Base-by-base conservation (phyloP, 208 protist genomes). In the Borovskyia barvae region DNA sequence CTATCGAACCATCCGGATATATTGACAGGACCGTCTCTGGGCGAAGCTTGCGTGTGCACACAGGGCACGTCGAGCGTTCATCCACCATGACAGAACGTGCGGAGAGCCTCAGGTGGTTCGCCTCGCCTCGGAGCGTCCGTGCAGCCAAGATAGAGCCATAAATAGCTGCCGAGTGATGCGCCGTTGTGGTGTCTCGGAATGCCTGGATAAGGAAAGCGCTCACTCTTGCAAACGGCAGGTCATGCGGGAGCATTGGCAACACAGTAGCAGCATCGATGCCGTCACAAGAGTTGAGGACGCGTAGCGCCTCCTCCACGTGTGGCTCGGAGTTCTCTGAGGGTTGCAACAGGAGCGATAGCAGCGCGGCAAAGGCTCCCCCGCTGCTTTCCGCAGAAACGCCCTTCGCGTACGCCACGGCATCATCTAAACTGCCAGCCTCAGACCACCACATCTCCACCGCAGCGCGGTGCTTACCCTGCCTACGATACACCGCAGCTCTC, bases 171-270 rank as follows among this genome's bases (percentile, higher is more conserved):
- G 45, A 55, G 29, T 62, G 71, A 17, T 60, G 67, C 26, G 61
- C 57, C 29, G 77, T 61, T 19, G 65, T 63, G 14, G 45, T 47
- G 42, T 74, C 39, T n/a, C 70, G 75, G 20, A 93, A 54, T 14
- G 72, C 57, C 5, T 75, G 62, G 26, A 77, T 54, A 4, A 93
- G 51, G 73, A 93, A 84, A 0, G 24, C 43, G 24, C 64, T 75
- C 42, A 87, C 52, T 45, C 56, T 55, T 1, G 53, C 2, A 36
- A 90, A 45, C 6, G 72, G 62, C 28, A 82, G 47, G 8, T 73
- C 64, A 37, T 86, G 82, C 6, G 86, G 86, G 30, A 93, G 66
- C 76, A 90, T 66, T 9, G 76, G 69, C 43, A 90, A 63, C 56
- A 74, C 82, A 12, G 70, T 53, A 2, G 72, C 45, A 7, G 75